Evolutionary conservation across 208 protist genomes (phyloP), one percentile per base, ranked within the genome.

Genomic region (Crithidia brevicula): DNA sequence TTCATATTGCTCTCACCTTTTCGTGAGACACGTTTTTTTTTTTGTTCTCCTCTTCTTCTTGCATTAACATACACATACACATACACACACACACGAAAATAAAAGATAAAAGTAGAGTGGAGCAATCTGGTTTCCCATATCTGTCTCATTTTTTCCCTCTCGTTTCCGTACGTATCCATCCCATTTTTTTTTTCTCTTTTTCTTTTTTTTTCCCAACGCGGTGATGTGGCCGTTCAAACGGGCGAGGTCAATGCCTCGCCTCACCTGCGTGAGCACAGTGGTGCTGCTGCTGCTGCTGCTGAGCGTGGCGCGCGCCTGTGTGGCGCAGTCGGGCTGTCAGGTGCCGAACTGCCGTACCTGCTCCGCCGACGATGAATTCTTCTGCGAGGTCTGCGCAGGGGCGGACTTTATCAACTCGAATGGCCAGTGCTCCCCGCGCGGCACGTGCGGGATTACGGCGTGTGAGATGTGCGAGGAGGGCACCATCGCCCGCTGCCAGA

Each of bases 301-400:
- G 25, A 2, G n/a, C 33, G 16, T 34, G 3, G 40, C 57, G 15
- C 27, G 6, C 6, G 31, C 33, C 3, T 2, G 3, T 20, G 8
- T 23, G 9, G 49, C 46, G 5, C n/a, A 47, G 27, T 13, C 53
- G 0, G 16, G 18, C 7, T 70, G 64, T 25, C 50, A 70, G 20
- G 64, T 70, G 43, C 64, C 64, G 20, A 70, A 70, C 64, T 70
- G 64, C 38, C 42, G 1, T 15, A 20, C 27, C n/a, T 70, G 64
- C n/a, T 3, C 64, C 6, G 8, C 64, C 2, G 18, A 50, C 25
- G 53, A 57, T 52, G 53, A 59, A 22, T 70, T 61, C 30, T 49
- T 25, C 36, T 70, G 64, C n/a, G 64, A 60, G 52, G 52, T 53
- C 20, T 70, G 64, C 33, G 52, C 4, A 0, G 52, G 64, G 15